These are phyloP conservation scores for Fistulina hepatica DNA, from an alignment of 1,284 basidiomycete genomes.

Conservation along the genomic window DNA sequence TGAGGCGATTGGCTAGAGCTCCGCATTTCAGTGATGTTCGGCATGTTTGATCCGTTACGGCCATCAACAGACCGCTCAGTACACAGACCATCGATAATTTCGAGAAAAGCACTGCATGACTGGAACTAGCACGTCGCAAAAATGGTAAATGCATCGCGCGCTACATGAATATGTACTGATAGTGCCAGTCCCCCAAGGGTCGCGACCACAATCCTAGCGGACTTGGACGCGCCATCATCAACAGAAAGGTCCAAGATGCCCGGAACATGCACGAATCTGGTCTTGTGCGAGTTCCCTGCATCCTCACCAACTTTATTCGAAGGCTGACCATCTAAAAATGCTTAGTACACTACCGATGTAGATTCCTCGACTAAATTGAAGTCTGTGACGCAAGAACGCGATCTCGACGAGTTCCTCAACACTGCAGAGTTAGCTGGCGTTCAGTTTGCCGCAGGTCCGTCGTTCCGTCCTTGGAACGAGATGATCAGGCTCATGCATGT, in stretches of 20 bases:
- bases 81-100: too few species aligned
- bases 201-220: conserved; percentile 61
- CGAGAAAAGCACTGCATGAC: too few species aligned
- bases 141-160: too few species aligned
- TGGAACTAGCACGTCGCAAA: too few species aligned
- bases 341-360: conserved; percentile 71
- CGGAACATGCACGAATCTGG: conserved; percentile 60
- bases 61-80: too few species aligned
- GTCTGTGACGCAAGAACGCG: conserved; percentile 93
- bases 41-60: too few species aligned
- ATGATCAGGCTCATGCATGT: conserved; percentile 10
- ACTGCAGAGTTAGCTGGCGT: conserved; percentile 91
- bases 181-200: too few species aligned
- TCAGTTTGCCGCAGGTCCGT: conserved; percentile 91
- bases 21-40: too few species aligned
- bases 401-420: conserved; percentile 93
- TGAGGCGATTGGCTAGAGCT: too few species aligned
- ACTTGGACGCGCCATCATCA: conserved; percentile 85
- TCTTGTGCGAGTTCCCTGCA: conserved; percentile 40
- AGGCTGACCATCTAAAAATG: conserved; percentile 3
- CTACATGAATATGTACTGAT: too few species aligned
- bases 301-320: conserved; percentile 2
- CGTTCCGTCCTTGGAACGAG: not conserved
- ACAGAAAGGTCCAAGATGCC: conserved; percentile 77
- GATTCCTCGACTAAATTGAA: conserved; percentile 63